Conservation (phyloP, 495 filamentous ascomycete genomes). For the Thermothielavioides terrestris region DNA sequence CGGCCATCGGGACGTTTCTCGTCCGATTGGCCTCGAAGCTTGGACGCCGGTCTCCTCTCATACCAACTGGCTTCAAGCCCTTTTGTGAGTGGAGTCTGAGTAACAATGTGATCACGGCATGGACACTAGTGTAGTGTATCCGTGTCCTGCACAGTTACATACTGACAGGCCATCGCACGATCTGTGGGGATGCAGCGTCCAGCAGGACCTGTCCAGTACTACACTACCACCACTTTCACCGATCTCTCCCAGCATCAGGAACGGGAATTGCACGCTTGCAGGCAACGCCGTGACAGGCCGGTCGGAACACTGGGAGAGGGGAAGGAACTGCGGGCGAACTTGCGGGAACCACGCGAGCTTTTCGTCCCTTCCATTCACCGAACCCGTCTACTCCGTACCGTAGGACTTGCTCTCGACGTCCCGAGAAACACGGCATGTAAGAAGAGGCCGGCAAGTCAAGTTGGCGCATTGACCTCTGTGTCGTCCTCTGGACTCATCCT, state of each 20-base stretch:
- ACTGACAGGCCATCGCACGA: conserved; percentile 2
- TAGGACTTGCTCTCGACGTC: no score
- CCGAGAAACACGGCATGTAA: background rate
- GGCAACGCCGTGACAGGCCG: background rate
- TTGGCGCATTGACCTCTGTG: no score
- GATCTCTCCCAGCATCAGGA: background rate
- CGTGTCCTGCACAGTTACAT: background rate
- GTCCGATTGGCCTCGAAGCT: background rate
- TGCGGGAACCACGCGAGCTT: background rate
- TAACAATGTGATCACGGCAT: no score
- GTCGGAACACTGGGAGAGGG: background rate
- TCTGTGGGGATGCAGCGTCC: conserved; percentile 3
- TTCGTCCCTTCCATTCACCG: background rate
- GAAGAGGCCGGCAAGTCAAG: background rate
- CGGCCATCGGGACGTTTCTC: background rate
- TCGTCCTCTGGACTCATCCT: no score
- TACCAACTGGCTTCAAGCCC: no score
- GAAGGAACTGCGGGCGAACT: background rate
- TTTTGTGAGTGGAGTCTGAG: no score
- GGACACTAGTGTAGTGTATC: background rate
- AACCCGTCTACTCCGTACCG: no score
- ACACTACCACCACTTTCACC: background rate
- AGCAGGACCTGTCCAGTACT: no score
- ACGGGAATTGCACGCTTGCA: background rate
- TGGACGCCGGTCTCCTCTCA: no score